Evolutionary conservation across 176 grass and related monocot genomes (phyloP).

Genomic region (Stipa capillata): DNA sequence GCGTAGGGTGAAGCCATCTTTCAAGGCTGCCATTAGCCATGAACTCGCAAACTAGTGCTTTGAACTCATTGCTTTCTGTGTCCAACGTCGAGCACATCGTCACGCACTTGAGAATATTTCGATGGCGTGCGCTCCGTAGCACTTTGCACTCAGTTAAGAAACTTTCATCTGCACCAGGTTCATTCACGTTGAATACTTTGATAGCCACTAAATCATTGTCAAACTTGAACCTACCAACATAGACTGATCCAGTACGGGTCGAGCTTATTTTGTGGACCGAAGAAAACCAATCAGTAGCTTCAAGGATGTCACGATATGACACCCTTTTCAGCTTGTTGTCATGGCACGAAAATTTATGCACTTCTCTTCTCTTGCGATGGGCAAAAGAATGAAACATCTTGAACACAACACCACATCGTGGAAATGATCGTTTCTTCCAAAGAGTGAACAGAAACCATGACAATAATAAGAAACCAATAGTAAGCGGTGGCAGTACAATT

Average conservation of each 20-base stretch:
- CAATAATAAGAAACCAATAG: background rate
- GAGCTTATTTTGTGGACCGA: background rate
- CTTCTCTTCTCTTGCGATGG: background rate
- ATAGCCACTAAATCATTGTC: background rate
- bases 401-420: too few relatives aligned
- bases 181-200: constrained; percentile 23
- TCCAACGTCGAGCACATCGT: constrained; percentile 14
- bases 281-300: constrained; percentile 29
- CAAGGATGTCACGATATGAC: constrained; percentile 9
- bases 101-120: background rate
- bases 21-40: constrained; percentile 34
- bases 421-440: background rate
- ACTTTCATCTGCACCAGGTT: background rate
- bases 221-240: constrained; percentile 7
- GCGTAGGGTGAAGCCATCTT: background rate
- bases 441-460: background rate
- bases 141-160: constrained; percentile 10
- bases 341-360: background rate
- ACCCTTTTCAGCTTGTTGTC: constrained; percentile 7
- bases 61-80: constrained; percentile 7
- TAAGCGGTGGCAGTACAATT: background rate
- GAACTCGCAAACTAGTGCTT: constrained; percentile 20
- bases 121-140: background rate
- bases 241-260: background rate
- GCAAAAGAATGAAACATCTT: too few relatives aligned